Conservation (phyloP, 176 grass and related monocot genomes). For the Avena sativa region DNA sequence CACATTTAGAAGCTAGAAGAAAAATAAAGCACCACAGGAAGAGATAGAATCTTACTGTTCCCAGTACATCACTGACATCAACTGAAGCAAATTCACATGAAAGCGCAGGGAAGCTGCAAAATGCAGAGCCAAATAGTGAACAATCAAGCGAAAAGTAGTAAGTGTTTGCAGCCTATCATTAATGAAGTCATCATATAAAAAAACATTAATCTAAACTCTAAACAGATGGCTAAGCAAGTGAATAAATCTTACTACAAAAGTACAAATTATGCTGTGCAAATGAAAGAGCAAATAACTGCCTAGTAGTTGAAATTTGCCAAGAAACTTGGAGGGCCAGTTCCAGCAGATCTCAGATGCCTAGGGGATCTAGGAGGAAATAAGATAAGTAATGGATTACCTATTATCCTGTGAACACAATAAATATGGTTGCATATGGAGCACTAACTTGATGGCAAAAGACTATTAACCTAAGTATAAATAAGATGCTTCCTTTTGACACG, state of each 20-base stretch:
- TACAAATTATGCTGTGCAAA: slow-evolving; percentile 6
- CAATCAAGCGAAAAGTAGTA: slow-evolving; percentile 13
- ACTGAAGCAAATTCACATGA: slow-evolving; percentile 99
- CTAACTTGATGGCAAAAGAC: background rate
- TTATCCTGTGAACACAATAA: background rate
- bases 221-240: slow-evolving; percentile 6
- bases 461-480: slow-evolving; percentile 18
- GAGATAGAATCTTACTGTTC: slow-evolving; percentile 86
- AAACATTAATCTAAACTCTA: slow-evolving; percentile 1
- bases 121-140: slow-evolving; percentile 31
- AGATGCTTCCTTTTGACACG: slow-evolving; percentile 16
- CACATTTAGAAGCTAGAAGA: slow-evolving; percentile 22
- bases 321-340: background rate
- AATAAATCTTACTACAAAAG: background rate
- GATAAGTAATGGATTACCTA: slow-evolving; percentile 11
- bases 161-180: slow-evolving; percentile 11
- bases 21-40: slow-evolving; percentile 19
- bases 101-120: slow-evolving; percentile 93
- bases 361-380: background rate
- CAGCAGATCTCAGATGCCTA: background rate
- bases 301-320: background rate
- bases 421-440: slow-evolving; percentile 7
- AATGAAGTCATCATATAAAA: slow-evolving; percentile 32
- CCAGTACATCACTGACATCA: slow-evolving; percentile 93
- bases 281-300: background rate